Conservation (phyloP, 73 alveolate genomes). For the Stentor roeselii region DNA sequence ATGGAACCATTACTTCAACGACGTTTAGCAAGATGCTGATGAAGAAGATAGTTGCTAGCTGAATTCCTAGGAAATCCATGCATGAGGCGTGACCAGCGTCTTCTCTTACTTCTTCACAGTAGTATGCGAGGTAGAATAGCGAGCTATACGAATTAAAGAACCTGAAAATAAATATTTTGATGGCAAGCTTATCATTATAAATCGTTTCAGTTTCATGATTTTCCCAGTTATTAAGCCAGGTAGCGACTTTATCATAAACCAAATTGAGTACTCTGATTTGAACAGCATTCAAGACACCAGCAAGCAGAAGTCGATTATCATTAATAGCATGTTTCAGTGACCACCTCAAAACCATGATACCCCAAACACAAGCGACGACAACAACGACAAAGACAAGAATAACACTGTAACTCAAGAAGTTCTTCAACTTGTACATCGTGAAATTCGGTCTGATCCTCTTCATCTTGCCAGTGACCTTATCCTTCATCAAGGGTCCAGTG, state of each 20-base stretch:
- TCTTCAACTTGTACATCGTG: background rate
- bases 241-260: constrained; percentile 27
- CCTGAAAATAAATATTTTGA: constrained; percentile 31
- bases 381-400: constrained; percentile 21
- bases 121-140: constrained; percentile 42
- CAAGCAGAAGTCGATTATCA: background rate
- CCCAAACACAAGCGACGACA: constrained; percentile 24
- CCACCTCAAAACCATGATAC: background rate
- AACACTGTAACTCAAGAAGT: constrained; percentile 22
- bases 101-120: constrained; percentile 27
- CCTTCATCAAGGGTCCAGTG: constrained; percentile 21
- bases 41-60: background rate
- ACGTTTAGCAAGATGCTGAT: background rate
- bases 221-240: constrained; percentile 33
- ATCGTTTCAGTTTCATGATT: constrained; percentile 39
- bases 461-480: constrained; percentile 24
- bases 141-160: constrained; percentile 40
- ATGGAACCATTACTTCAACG: constrained; percentile 9
- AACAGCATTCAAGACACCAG: constrained; percentile 32
- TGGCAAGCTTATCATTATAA: constrained; percentile 32
- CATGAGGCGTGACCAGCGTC: constrained; percentile 32
- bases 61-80: background rate
- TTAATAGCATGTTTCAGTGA: background rate
- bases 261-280: constrained; percentile 25
- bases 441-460: constrained; percentile 10